Base-by-base conservation (phyloP, 352 stramenopile genomes). In the Elongisporangium anandrum region DNA sequence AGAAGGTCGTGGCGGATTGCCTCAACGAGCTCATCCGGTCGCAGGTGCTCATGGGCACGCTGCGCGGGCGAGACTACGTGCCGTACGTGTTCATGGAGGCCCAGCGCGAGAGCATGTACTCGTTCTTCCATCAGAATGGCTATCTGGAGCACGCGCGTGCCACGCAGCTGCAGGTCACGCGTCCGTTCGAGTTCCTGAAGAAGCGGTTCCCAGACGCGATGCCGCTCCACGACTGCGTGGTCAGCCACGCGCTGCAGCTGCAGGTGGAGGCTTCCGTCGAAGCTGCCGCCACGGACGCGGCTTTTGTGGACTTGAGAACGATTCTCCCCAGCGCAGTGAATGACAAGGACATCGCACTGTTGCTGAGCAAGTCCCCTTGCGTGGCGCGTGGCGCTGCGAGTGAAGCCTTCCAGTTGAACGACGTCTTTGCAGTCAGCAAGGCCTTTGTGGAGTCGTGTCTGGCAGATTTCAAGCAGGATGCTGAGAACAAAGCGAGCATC, bases 81-180 rank as follows among this genome's bases (percentile, higher is more conserved):
- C 86, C 86, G 8, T 85, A 77, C 53, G 77, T 90, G 19, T 95
- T 95, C 50, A 69, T 93, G 52, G 81, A 79, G 5, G 72, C 79
- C 1, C 86, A 95, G 67, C 74, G 80, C 13, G 73, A 85, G 60
- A 84, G 70, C 50, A 81, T 94, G 72, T 88, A 82, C 68, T 88
- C 77, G n/a, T 95, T 95, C 59, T 95, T 94, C 59, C 72, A 88
- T 66, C 73, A 92, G 60, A 95, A 95, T 56, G 81, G 81, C 24
- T 95, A 88, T 59, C 57, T 94, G 26, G 75, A 88, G 29, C 72
- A 92, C 54, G 52, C 70, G 12, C 66, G 83, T 47, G 81, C 85
- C 0, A 52, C 65, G 41, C 68, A 90, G 56, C 60, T 92, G 56
- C 75, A 93, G 50, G 77, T 91, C 21, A 54, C 73, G 16, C 71